Evolutionary conservation across 176 grass and related monocot genomes (phyloP), one percentile per base, ranked within the genome.

Genomic region (Elymus sibiricus): DNA sequence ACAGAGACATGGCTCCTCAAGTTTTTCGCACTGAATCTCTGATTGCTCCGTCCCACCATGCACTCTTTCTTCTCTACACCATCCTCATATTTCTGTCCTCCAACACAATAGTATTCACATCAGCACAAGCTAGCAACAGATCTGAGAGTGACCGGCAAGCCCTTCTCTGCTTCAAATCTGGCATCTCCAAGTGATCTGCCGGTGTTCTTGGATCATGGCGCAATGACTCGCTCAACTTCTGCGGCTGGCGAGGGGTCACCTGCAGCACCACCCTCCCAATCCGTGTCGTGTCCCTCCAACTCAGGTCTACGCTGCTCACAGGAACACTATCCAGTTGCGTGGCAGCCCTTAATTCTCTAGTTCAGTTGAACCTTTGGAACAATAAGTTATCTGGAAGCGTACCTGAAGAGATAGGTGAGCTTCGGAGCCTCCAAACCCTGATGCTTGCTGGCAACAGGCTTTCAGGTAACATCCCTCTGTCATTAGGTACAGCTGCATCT

Each of bases 101-200:
- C 40, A 79, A 39, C 31, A 64, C 17, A 28, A 22, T 16, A 14
- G 2, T 34, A 6, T 60, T n/a, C 55, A 56, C 87, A 56, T 79
- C 76, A 79, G 87, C 82, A 32, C 81, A 84, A 37, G 5, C 69
- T 60, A 76, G 15, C 69, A 89, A 81, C 69, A 85, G 14, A 6
- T 28, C 77, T 0, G 67, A 79, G 21, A 15, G 6, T 21, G 91
- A 93, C 12, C 17, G 56, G 1, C 58, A 65, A 63, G 79, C 86
- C 15, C 88, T 93, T 15, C 83, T 90, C 6, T 90, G 86, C 83
- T 91, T 93, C 88, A 88, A 77, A 66, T 26, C 68, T 27, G 62
- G 77, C 47, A 12, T 93, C 56, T 70, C 59, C 0, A n/a, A n/a
- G n/a, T n/a, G n/a, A n/a, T n/a, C n/a, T 4, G 7, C 12, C 4